phyloP scores from a whole-genome alignment of 1,139 yeast genomes.

The Suhomyces guaymorum region DNA sequence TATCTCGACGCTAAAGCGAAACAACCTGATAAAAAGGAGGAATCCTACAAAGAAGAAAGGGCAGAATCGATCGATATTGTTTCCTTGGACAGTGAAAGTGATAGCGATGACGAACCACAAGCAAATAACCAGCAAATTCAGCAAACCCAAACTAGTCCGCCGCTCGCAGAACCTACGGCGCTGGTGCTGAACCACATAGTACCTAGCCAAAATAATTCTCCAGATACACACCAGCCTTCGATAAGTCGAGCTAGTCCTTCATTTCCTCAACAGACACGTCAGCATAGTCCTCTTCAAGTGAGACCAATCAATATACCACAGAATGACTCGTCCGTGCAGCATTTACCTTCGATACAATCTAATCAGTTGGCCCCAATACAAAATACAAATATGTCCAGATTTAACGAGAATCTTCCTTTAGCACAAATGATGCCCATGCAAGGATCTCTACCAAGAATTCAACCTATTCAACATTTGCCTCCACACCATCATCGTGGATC shows the following conservation, averaged over 20 bases:
- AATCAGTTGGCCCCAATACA: background rate
- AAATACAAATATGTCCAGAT: background rate
- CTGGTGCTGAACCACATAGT: background rate
- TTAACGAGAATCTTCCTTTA: slow-evolving; percentile 2
- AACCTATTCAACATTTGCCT: too few species aligned
- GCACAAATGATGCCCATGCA: background rate
- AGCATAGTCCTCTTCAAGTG: background rate
- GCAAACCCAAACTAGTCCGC: background rate
- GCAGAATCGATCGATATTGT: slow-evolving; percentile 21
- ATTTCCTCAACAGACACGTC: background rate
- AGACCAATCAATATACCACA: slow-evolving; percentile 2
- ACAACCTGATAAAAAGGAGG: slow-evolving; percentile 8
- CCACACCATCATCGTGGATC: too few species aligned
- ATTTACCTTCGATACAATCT: background rate
- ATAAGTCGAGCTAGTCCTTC: background rate
- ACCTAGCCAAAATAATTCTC: background rate
- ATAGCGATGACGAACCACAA: slow-evolving; percentile 7
- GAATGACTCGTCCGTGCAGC: background rate
- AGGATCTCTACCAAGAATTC: background rate
- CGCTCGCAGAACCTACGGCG: background rate
- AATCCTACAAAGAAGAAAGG: slow-evolving; percentile 9
- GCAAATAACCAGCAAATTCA: background rate
- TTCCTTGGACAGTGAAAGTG: slow-evolving; percentile 31
- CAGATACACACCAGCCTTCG: background rate
- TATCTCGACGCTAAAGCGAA: slow-evolving; percentile 9